Evolutionary conservation across 768 basidiomycete species (phyloP), one percentile per base, ranked within the genome.

Genomic region (Cystobasidium onofrii): DNA sequence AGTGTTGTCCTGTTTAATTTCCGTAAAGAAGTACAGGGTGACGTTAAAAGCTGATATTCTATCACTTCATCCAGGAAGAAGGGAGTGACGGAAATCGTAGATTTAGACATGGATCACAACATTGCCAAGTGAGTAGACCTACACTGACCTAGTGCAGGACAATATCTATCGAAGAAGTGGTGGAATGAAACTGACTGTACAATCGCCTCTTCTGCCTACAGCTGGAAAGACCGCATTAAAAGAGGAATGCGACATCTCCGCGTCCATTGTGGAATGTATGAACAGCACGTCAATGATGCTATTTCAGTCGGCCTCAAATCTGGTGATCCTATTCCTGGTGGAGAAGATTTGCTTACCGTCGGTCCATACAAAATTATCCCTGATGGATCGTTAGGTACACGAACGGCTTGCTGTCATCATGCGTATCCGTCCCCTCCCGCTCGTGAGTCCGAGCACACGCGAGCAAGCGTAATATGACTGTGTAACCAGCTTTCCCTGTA

Each of bases 61-160:
- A n/a, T 44, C n/a, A 7, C 15, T 41, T 17, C 27, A 34, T 34
- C 18, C 71, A 79, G 78, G 17, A 44, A 69, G 6, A 73, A 74
- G 64, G 79, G 78, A 27, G 75, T 79, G 27, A 79, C 79, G 15
- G 70, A 77, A 54, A 78, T 80, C 41, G 76, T 79, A 61, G 79
- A 80, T 29, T 66, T 80, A 17, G 79, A 80, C 67, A 78, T 78
- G 78, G 75, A 64, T 1, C 75, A 75, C 73, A 80, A 80, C 57
- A 73, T 78, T 25, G 4, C 10, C 0, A 69, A 69, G 66, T 69
- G 31, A 12, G 66, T 69, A 4, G 7, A 44, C 10, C 17, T 61
- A 7, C 10, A 39, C 57, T 27, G 29, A 23, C 36, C 36, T 31
- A 4, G n/a, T 7, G 4, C 52, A n/a, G 6, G 20, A 20, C 52